Evolutionary conservation across 192 early-diverging fungal species (phyloP), one percentile per base, ranked within the genome.

Genomic region (Glomus cerebriforme): DNA sequence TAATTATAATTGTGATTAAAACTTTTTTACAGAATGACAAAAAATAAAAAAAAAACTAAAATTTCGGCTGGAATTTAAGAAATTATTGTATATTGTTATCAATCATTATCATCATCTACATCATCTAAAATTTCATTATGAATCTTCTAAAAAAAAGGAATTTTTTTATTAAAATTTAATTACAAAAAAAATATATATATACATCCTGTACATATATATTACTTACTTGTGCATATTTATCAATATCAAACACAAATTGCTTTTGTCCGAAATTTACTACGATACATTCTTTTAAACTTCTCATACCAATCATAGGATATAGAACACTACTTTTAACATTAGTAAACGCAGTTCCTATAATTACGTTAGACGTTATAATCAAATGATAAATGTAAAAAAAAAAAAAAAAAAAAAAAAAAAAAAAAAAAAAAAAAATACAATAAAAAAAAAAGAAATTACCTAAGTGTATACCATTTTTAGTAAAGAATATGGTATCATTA

Each of bases 381-480:
- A 22, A 54, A 2, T 54, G 10, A 22, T 49, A 15, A 15, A 49
- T 3, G 37, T 9, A 10, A 43, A 3, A 43, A 12, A 43, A 43
- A 12, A 43, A 43, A 12, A 43, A 43, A 12, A 43, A 39, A 17
- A 54, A 54, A 19, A 19, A 6, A 54, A 54, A 54, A 47, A 13
- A 2, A 0, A 47, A 13, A 12, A 15, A 6, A 54, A 6, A 7
- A 54, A 22, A 54, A 54, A 54, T 54, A 7, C 7, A 6, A 54
- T 80, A 29, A 82, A 81, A 65, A 87, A 83, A 80, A 62, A 79
- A 22, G 7, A 7, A 54, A 22, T 43, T 79, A 83, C 86, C 91
- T 22, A 95, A 89, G 70, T 88, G 88, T n/a, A 89, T 80, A 19
- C 98, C 98, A 79, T 99, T 99, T 78, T 93, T 96, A 9, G 96